Evolutionary conservation across 2,329 filamentous ascomycete species (phyloP).

Genomic region (Torrubiella hemipterigena): DNA sequence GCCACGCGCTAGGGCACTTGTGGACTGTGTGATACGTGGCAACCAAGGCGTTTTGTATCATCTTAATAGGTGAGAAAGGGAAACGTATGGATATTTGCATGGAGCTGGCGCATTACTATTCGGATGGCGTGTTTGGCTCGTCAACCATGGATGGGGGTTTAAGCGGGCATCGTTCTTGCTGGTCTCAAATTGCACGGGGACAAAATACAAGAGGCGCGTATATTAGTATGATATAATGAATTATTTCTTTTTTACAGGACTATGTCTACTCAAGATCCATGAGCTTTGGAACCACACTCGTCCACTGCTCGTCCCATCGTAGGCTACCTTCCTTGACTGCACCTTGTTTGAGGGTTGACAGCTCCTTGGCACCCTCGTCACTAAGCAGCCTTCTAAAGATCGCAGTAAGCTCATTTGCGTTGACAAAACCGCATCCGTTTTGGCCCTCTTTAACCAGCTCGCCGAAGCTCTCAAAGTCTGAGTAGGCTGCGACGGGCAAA

Average conservation of each 20-base stretch:
- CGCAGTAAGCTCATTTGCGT: constrained; percentile 49
- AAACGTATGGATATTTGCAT: neutral
- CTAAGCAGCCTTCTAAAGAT: constrained; percentile 55
- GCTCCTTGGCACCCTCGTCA: constrained; percentile 33
- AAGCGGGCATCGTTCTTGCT: too few relatives aligned
- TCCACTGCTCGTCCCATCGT: constrained; percentile 91
- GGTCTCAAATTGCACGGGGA: too few relatives aligned
- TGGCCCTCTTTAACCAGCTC: constrained; percentile 81
- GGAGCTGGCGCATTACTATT: too few relatives aligned
- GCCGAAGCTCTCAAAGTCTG: constrained; percentile 72
- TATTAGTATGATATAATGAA: neutral
- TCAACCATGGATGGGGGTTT: too few relatives aligned
- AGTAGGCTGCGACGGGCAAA: constrained; percentile 80
- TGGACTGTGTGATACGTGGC: too few relatives aligned
- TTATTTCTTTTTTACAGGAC: neutral
- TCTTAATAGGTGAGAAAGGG: constrained; percentile 5
- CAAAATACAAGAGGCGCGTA: too few relatives aligned
- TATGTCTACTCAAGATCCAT: constrained; percentile 35
- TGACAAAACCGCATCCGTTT: constrained; percentile 79
- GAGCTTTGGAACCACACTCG: constrained; percentile 63
- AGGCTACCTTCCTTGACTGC: constrained; percentile 62
- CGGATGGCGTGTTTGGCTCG: too few relatives aligned
- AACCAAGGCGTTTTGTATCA: too few relatives aligned
- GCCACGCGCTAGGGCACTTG: too few relatives aligned
- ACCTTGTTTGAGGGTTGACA: constrained; percentile 53